Conservation (phyloP, 2,329 filamentous ascomycete species). For the Neofusicoccum kwambonambiense region DNA sequence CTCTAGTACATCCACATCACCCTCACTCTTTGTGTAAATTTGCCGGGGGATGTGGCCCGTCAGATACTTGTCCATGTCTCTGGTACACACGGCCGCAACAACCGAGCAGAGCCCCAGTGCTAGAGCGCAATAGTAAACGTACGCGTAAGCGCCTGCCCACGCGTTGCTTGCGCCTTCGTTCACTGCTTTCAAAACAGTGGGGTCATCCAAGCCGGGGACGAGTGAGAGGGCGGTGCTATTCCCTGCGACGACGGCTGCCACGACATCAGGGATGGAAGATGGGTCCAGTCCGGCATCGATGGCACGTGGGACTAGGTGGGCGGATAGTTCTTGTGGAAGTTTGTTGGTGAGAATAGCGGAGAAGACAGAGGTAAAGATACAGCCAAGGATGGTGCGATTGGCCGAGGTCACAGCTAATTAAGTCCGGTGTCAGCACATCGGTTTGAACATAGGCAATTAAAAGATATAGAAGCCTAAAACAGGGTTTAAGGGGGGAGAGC, state of each 20-base stretch:
- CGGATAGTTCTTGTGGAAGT: constrained; percentile 22
- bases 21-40: constrained; percentile 20
- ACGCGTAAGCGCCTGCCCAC: constrained; percentile 24
- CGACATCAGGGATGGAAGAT: constrained; percentile 21
- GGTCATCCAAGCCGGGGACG: constrained; percentile 20
- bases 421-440: not conserved
- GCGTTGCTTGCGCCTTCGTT: constrained; percentile 21
- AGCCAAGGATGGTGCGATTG: constrained; percentile 23
- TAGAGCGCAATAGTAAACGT: constrained; percentile 26
- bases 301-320: constrained; percentile 14
- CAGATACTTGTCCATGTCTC: constrained; percentile 25
- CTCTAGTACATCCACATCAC: constrained; percentile 20
- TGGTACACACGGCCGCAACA: constrained; percentile 20
- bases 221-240: constrained; percentile 19
- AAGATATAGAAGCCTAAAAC: too few species aligned
- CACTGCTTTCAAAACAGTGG: constrained; percentile 21
- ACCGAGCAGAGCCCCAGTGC: constrained; percentile 23
- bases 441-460: not conserved
- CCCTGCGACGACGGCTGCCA: constrained; percentile 21
- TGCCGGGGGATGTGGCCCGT: constrained; percentile 24
- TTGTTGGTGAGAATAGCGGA: constrained; percentile 28
- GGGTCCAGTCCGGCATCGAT: constrained; percentile 22
- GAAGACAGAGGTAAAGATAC: constrained; percentile 24
- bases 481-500: not conserved
- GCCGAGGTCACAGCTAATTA: constrained; percentile 21